Base-by-base conservation (phyloP, 441 rosid genomes). In the Pelargonium citronellum region DNA sequence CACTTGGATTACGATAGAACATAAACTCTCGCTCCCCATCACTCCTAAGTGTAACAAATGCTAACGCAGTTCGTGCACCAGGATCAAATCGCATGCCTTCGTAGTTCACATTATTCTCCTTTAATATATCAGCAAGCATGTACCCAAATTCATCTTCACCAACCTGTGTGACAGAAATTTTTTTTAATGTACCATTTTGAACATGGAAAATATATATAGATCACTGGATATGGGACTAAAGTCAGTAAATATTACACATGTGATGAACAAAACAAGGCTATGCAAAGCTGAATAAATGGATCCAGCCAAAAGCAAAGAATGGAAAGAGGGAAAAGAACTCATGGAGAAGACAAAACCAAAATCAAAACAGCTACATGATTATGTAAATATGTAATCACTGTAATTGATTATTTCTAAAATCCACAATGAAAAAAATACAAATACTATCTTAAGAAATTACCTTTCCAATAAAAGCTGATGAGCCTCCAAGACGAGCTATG, bases 91-190 rank as follows among this genome's bases (percentile, higher is more conserved):
- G 86, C 89, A 88, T 80, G 53, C 96, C 98, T 71, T 85, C 82
- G 17, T 64, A 83, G 73, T 94, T 85, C 81, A 91, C 97, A 69
- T 88, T 86, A 71, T 94, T 94, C 78, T 90, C 87, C 83, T 89
- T 91, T 1, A 94, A 72, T 62, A 90, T 91, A 55, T 87, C 86
- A 13, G 92, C 93, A 51, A 91, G 95, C 98, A 94, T 89, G 80
- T 88, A 88, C 6, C 97, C 98, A 69, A 93, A 93, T 83, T 93
- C 98, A 80, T 93, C 98, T 79, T 87, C 97, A 63, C 98, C 97
- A 47, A 93, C 97, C 98, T 94, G 83, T 64, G 43, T 67, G 64
- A 39, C 7, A 61, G 57, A 13, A 49, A 49, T 13, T 13, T 13
- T 5, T 12, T 12, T 49, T 12, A 15, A 49, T 13, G 16, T 12